Evolutionary conservation across 352 stramenopile species (phyloP).

Genomic region (Globisporangium echinulatum): DNA sequence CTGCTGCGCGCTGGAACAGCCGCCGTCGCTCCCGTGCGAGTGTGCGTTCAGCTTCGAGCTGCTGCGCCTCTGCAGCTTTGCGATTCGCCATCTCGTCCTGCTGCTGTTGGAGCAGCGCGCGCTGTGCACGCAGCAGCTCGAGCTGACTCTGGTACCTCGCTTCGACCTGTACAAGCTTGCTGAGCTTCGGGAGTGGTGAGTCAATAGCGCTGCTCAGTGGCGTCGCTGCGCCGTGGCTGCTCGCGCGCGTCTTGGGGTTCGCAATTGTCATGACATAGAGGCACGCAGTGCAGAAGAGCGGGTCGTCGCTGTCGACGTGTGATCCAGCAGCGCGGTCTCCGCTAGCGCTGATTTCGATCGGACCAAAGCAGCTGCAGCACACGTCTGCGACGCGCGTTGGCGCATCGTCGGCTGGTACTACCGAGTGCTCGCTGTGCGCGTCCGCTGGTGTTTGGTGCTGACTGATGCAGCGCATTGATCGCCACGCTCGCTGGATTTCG

Average conservation of each 20-base stretch:
- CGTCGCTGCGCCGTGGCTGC: neutral
- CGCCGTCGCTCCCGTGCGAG: conserved; percentile 28
- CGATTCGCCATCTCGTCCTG: conserved; percentile 32
- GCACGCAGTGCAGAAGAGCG: conserved; percentile 27
- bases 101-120: conserved; percentile 38
- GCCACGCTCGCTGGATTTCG: conserved; percentile 14
- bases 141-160: conserved; percentile 53
- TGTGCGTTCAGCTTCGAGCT: conserved; percentile 18
- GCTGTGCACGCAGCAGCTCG: conserved; percentile 31
- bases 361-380: conserved; percentile 33
- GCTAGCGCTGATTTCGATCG: conserved; percentile 14
- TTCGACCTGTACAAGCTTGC: conserved; percentile 43
- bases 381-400: conserved; percentile 1
- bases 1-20: conserved; percentile 28
- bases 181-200: conserved; percentile 40
- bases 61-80: conserved; percentile 30
- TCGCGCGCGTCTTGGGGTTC: neutral
- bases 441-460: neutral
- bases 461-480: neutral
- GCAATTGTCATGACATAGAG: conserved; percentile 15
- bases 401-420: neutral
- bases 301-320: conserved; percentile 6
- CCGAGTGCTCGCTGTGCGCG: neutral
- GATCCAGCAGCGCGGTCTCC: neutral
- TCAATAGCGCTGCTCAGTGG: neutral